Percentiles rank a stretch among this genome's conserved stretches.
These are phyloP conservation scores for Heliosperma pusillum DNA, from an alignment of 148 eudicot genomes.

Conservation along the genomic window DNA sequence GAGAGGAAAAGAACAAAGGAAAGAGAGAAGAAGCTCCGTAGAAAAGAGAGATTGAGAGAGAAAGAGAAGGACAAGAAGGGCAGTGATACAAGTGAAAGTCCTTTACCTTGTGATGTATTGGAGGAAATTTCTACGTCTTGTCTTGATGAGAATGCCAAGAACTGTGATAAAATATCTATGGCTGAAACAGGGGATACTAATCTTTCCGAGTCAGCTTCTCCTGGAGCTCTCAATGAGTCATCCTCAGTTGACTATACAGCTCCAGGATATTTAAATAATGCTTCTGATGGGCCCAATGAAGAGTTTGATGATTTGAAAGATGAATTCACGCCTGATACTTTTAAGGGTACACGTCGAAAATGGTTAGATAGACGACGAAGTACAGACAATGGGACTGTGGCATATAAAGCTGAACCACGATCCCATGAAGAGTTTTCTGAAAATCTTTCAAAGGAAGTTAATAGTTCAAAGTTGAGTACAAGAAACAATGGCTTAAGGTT, in stretches of 20 bases:
- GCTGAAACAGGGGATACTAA: constrained; percentile 42
- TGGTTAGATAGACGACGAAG: constrained; percentile 57
- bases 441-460: constrained; percentile 37
- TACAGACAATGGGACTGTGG: constrained; percentile 42
- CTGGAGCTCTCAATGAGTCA: constrained; percentile 45
- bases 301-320: constrained; percentile 37
- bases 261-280: constrained; percentile 32
- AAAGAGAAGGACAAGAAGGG: constrained; percentile 82
- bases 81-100: constrained; percentile 37
- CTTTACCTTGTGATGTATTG: constrained; percentile 28
- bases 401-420: constrained; percentile 47
- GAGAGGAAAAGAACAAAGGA: constrained; percentile 86
- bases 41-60: constrained; percentile 89
- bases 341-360: constrained; percentile 45
- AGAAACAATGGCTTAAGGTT: constrained; percentile 46
- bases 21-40: constrained; percentile 87
- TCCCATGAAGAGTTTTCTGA: constrained; percentile 54
- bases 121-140: constrained; percentile 37
- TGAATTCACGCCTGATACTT: constrained; percentile 41
- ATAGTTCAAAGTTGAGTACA: constrained; percentile 33
- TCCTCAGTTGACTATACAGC: constrained; percentile 32
- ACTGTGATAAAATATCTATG: constrained; percentile 26
- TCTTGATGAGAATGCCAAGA: constrained; percentile 42
- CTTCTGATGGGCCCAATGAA: constrained; percentile 38
- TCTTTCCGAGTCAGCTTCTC: constrained; percentile 40